phyloP scores from a whole-genome alignment of 192 early-diverging fungal species.

The Rhizophagus clarus region DNA sequence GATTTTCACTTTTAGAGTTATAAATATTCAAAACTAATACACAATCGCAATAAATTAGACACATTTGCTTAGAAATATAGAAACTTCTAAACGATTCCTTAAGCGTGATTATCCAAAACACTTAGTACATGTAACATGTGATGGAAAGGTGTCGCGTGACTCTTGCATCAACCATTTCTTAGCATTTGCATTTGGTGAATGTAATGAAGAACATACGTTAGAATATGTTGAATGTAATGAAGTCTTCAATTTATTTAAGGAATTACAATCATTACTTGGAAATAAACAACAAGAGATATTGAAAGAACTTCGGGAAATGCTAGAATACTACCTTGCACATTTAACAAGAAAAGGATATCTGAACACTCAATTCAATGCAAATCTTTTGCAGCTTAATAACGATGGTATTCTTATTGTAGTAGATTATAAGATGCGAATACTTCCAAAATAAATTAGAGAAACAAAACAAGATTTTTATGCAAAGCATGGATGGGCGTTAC shows the following conservation, averaged over 20 bases:
- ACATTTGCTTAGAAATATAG: not conserved
- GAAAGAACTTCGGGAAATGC: not conserved
- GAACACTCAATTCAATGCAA: not conserved
- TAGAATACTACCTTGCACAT: not conserved
- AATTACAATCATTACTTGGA: not conserved
- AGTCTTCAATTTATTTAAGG: not conserved
- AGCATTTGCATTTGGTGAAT: not conserved
- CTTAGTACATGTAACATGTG: not conserved
- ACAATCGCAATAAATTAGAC: not conserved
- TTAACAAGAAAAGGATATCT: not conserved
- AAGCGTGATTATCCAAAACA: slow-evolving; percentile 1
- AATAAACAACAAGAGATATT: not conserved
- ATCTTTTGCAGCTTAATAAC: not conserved
- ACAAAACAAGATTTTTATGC: not conserved
- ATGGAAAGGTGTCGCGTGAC: not conserved
- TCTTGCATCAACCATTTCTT: not conserved
- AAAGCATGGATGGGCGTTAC: not conserved
- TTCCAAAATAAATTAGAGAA: not conserved
- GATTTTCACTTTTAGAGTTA: not conserved
- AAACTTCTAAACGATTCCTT: not conserved
- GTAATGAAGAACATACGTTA: not conserved
- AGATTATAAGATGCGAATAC: not conserved
- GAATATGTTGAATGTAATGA: not conserved
- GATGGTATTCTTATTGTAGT: not conserved
- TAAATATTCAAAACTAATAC: not conserved